A percentile compares a stretch with the other conserved stretches of the same genome.
These are phyloP conservation scores for Aspergillus sergii DNA, from an alignment of 2,329 filamentous ascomycete genomes.

Conservation along the genomic window DNA sequence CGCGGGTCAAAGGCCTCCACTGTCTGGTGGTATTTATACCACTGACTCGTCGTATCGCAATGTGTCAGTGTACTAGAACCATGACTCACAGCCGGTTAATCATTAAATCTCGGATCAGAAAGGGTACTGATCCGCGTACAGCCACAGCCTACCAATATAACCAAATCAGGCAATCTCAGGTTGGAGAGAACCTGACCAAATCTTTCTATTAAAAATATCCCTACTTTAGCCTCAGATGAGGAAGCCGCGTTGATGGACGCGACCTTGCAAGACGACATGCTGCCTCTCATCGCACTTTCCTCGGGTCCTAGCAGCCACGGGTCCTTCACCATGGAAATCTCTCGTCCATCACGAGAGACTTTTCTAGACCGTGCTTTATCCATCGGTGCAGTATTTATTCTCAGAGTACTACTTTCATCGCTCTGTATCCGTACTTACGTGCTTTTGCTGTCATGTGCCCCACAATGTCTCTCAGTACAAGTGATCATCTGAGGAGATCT, in stretches of 20 bases:
- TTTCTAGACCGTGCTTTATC: background rate
- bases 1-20: background rate
- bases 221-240: background rate
- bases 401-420: constrained; percentile 12
- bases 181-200: background rate
- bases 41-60: background rate
- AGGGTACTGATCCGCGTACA: no score
- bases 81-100: background rate
- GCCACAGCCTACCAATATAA: background rate
- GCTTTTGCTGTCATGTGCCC: constrained; percentile 25
- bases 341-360: background rate
- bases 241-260: background rate
- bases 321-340: background rate
- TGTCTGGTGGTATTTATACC: background rate
- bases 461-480: constrained; percentile 32
- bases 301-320: background rate
- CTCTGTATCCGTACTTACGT: constrained; percentile 8
- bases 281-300: background rate
- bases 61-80: background rate
- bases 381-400: constrained; percentile 5
- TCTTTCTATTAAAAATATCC: background rate
- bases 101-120: no score
- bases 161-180: background rate
- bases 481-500: constrained; percentile 37
- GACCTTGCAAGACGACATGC: background rate